These are phyloP conservation scores for Pyrenochaeta sp. DNA, from an alignment of 2,329 filamentous ascomycete species.

Conservation along the genomic window DNA sequence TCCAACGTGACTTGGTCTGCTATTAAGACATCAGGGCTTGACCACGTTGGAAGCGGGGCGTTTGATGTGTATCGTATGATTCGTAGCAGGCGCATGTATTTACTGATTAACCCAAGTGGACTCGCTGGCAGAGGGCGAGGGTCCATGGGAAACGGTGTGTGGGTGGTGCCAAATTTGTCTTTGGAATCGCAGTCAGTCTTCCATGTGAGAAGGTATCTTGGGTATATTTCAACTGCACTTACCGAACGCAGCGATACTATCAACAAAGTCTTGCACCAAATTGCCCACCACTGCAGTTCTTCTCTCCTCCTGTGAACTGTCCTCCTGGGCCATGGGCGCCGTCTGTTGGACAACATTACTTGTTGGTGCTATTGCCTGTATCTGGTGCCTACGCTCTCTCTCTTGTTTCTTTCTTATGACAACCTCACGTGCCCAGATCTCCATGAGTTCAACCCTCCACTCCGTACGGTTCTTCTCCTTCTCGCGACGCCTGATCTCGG, in stretches of 20 bases:
- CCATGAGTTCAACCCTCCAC: slow-evolving; percentile 20
- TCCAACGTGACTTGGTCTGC: slow-evolving; percentile 21
- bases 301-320: neutral
- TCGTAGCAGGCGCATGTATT: slow-evolving; percentile 16
- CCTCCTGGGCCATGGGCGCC: no score
- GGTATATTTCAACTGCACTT: slow-evolving; percentile 2
- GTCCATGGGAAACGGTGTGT: neutral
- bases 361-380: neutral
- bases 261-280: slow-evolving; percentile 19
- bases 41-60: slow-evolving; percentile 14
- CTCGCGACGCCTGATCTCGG: slow-evolving; percentile 19
- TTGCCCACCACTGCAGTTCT: slow-evolving; percentile 8
- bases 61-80: slow-evolving; percentile 13
- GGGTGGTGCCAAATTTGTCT: neutral
- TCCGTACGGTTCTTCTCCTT: slow-evolving; percentile 3
- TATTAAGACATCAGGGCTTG: slow-evolving; percentile 10
- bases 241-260: slow-evolving; percentile 11
- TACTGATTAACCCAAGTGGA: slow-evolving; percentile 8
- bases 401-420: slow-evolving; percentile 10
- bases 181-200: neutral
- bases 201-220: neutral
- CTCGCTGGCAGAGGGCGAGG: slow-evolving; percentile 2
- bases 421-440: slow-evolving; percentile 26
- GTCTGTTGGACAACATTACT: neutral
- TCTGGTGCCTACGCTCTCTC: neutral